Evolutionary conservation across 2,329 filamentous ascomycete species (phyloP), one percentile per base, ranked within the genome.

Genomic region (Penicillium sp.): DNA sequence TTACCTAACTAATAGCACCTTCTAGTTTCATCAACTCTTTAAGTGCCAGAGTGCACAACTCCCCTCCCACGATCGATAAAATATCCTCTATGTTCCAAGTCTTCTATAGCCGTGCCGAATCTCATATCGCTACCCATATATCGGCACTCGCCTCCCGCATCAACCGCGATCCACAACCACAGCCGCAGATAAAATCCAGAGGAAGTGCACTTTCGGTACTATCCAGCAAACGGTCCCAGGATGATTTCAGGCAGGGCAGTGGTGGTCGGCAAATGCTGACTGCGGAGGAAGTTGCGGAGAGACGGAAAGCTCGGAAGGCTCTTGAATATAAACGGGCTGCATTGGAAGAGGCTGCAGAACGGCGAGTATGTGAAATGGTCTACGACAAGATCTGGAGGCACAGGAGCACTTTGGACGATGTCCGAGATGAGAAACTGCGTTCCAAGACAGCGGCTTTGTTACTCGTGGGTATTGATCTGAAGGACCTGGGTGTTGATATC

Each of bases 321-420:
- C 81, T 97, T 11, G 93, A 97, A 68, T 83, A 88, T 25, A 96
- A 96, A 77, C 85, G 88, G 45, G 76, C 85, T 3, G 83, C 90
- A 10, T 78, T 98, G 33, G 94, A 99, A 76, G 95, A 99, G 76
- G 92, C 93, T 4, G 91, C 98, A 0, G 95, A 99, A 75, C 86
- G 91, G 65, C 87, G 90, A 64, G 85, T 93, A 11, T 96, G 92
- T 72, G 92, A 96, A 73, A 88, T 89, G 56, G 88, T 94, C 49
- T 98, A 98, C 72, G 84, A 89, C 60, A 89, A 90, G 66, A 92
- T 99, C 73, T 99, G 94, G 84, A 88, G 93, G 51, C 95, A 99
- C 75, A 87, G 90, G 61, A 95, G 85, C 73, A 96, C 94, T 0
- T 89, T 98, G 70, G 95, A 99, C 73, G 94, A 97, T 76, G 93